Base-by-base conservation (phyloP, 495 filamentous ascomycete species). In the Pyrenula aspistea region DNA sequence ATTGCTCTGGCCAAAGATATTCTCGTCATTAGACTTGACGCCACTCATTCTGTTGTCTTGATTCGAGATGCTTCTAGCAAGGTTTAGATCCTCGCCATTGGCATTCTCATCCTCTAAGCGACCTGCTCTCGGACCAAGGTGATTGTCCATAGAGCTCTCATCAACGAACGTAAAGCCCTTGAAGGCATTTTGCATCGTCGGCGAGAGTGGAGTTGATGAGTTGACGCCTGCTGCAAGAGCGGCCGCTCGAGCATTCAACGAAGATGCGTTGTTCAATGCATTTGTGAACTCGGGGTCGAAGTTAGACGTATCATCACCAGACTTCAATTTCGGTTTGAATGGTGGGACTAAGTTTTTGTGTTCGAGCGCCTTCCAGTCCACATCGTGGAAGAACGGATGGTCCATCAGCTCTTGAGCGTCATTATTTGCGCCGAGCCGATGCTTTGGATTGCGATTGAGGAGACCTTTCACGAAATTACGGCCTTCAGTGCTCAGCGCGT, bases 231-330 rank as follows among this genome's bases (percentile, higher is more conserved):
- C 81, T 19, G 90, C 83, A 22, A 86, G 62, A 12, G 86, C 87
- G 12, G 83, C 82, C 1, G 93, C 93, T 47, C 91, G 83, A 61
- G 92, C 86, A 66, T 96, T 97, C 59, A 98, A 77, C 0, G 88
- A 93, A 0, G 83, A 79, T n/a, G 85, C 83, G 25, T 79, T 82
- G 62, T 90, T 86, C 31, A 97, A 76, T 8, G 93, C 93, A 60
- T 91, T 97, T 50, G 93, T 98, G 68, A 98, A 98, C 67, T 97
- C 94, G 0, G 93, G 93, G 63, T 98, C 93, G 62, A 98, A 98
- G 69, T 98, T 97, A 20, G 91, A 95, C 2, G 92, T 94, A 65
- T 98, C 94, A 2, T 88, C 88, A 61, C 95, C 89, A 19, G 85
- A 91, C 75, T 93, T 93, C 59, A 98, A 81, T 67, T 93, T 92